Evolutionary conservation across 768 basidiomycete genomes (phyloP), one percentile per base, ranked within the genome.

Genomic region (Saitozyma podzolica): DNA sequence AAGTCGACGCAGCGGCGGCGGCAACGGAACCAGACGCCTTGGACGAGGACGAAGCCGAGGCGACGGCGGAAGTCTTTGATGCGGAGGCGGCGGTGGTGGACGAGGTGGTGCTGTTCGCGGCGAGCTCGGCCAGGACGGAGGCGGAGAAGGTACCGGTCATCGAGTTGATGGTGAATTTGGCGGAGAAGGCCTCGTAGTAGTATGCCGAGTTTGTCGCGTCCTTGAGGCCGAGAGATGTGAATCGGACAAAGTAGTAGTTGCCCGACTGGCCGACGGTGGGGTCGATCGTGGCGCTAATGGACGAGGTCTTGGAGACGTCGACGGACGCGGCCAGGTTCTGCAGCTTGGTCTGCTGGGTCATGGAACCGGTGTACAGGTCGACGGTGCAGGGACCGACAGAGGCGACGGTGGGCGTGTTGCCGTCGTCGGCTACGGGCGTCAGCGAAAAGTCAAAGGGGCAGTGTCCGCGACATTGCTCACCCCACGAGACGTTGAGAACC

Each of bases 61-160:
- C 40, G 51, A 54, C 49, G 50, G 53, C 45, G 58, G 59, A 45
- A 16, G 40, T 11, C 29, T 43, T 40, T 47, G 64, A 47, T 11
- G 58, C 45, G 10, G 64, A 54, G 17, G 62, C 51, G 40, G 50
- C 16, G 3, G 47, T 20, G 13, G 49, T 43, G 20, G 58, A 20
- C 17, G 58, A 49, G 1, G 41, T 54, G 17, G 50, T 49, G 50
- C 51, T 57, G 50, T 51, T 29, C 6, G 86, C 88, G 49, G 82
- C 80, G 68, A 92, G 87, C 73, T 89, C 82, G 6, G 83, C 79
- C 57, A 84, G 82, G 16, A 87, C 76, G 2, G 83, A 67, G 1
- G 67, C 40, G 65, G 83, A 87, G 82, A 91, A 93, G 0, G 73
- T 72, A 40, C 91, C 91, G 3, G 82, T 84, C 91, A 91, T 91